Percentiles rank a stretch among this genome's conserved stretches.
phyloP scores from a whole-genome alignment of 148 eudicot species.

The Rhododendron ferrugineum region DNA sequence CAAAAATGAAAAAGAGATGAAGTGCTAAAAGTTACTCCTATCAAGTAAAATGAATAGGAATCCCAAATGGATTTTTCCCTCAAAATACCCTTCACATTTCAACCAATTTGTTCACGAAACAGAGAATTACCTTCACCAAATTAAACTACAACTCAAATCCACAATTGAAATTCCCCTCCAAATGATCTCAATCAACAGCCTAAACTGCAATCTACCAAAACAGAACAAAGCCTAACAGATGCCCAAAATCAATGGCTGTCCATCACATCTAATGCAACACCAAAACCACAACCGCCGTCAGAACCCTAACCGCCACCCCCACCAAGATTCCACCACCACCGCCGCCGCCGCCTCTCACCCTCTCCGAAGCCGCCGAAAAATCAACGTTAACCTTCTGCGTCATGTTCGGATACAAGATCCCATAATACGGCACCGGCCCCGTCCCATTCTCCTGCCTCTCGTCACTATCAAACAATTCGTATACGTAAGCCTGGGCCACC shows the following conservation, averaged over 20 bases:
- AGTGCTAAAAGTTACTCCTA: not conserved
- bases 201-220: not conserved
- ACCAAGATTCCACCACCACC: not conserved
- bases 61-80: not conserved
- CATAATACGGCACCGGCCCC: constrained; percentile 20
- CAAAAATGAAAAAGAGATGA: not conserved
- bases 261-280: not conserved
- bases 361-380: constrained; percentile 15
- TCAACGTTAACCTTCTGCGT: constrained; percentile 44
- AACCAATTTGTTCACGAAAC: not conserved
- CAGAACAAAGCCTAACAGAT: not conserved
- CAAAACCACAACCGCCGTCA: constrained; percentile 5
- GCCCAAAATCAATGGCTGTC: not conserved
- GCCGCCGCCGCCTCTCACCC: not conserved
- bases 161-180: not conserved
- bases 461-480: constrained; percentile 52
- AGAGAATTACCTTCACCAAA: not conserved
- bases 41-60: not conserved
- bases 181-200: not conserved
- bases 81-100: not conserved
- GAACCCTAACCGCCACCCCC: constrained; percentile 8
- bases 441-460: constrained; percentile 6
- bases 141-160: not conserved
- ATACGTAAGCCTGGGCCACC: constrained; percentile 47
- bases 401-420: constrained; percentile 48